Percentiles rank a stretch among this genome's conserved stretches.
Evolutionary conservation across 2,329 filamentous ascomycete species (phyloP).

Genomic region (Arthrobotrys iridis): DNA sequence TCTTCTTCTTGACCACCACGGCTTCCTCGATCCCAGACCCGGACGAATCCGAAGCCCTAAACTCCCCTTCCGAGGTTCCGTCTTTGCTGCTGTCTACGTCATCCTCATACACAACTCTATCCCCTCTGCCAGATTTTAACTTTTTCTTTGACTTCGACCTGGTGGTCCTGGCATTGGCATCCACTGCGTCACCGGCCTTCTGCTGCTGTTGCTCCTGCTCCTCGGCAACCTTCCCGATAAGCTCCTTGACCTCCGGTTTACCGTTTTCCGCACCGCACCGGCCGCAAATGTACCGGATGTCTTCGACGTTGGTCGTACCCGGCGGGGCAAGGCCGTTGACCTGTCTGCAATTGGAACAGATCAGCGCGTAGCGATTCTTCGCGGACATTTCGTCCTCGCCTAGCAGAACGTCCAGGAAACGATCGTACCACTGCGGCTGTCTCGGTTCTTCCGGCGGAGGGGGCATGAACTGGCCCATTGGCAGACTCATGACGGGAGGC

Average conservation of each 20-base stretch:
- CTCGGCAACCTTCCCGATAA: slow-evolving; percentile 72
- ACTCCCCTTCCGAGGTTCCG: slow-evolving; percentile 28
- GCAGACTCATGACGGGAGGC: slow-evolving; percentile 38
- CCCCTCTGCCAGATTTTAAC: slow-evolving; percentile 30
- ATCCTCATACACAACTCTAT: slow-evolving; percentile 46
- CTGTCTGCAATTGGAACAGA: slow-evolving; percentile 82
- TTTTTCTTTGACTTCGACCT: slow-evolving; percentile 44
- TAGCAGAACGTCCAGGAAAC: slow-evolving; percentile 87
- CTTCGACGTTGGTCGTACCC: slow-evolving; percentile 77
- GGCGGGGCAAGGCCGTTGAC: slow-evolving; percentile 97
- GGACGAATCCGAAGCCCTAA: slow-evolving; percentile 38
- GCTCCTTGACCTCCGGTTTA: slow-evolving; percentile 77
- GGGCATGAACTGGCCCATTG: slow-evolving; percentile 53
- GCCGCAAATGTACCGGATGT: slow-evolving; percentile 87
- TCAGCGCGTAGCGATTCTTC: slow-evolving; percentile 87
- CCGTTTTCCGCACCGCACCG: slow-evolving; percentile 86
- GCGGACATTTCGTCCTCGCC: slow-evolving; percentile 94
- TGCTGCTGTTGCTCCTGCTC: slow-evolving; percentile 18
- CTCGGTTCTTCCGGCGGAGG: slow-evolving; percentile 59
- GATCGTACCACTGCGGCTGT: slow-evolving; percentile 85
- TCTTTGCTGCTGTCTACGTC: slow-evolving; percentile 15
- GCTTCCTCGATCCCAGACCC: slow-evolving; percentile 42
- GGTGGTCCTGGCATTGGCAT: slow-evolving; percentile 19
- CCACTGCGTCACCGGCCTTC: slow-evolving; percentile 26
- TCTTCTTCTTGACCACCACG: slow-evolving; percentile 53